Percentiles rank a stretch among this genome's conserved stretches.
phyloP scores from a whole-genome alignment of 2,329 filamentous ascomycete species.

The Xylogone sp. region DNA sequence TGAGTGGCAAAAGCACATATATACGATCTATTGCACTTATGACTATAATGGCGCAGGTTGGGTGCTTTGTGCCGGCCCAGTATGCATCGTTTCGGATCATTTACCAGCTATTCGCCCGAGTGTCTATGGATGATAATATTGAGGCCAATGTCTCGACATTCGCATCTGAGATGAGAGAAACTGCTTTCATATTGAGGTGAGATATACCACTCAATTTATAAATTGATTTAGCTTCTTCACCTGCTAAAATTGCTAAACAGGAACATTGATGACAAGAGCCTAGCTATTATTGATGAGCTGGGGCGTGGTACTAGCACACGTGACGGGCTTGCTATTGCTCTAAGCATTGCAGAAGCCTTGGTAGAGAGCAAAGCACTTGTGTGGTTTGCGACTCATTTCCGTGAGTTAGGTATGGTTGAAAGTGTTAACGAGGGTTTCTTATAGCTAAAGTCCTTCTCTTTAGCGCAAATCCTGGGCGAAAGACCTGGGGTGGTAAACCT shows the following conservation, averaged over 20 bases:
- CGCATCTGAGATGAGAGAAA: slow-evolving; percentile 91
- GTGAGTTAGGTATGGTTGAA: slow-evolving; percentile 56
- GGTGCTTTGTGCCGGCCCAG: slow-evolving; percentile 81
- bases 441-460: slow-evolving; percentile 2
- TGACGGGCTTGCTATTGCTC: slow-evolving; percentile 84
- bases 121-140: slow-evolving; percentile 83
- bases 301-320: slow-evolving; percentile 85
- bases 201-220: neutral
- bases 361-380: slow-evolving; percentile 74
- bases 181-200: slow-evolving; percentile 79
- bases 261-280: slow-evolving; percentile 72
- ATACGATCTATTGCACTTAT: slow-evolving; percentile 82
- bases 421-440: neutral
- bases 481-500: slow-evolving; percentile 77
- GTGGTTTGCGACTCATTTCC: slow-evolving; percentile 94
- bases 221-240: neutral
- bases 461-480: slow-evolving; percentile 68
- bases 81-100: slow-evolving; percentile 80
- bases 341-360: slow-evolving; percentile 85
- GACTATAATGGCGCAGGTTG: slow-evolving; percentile 90
- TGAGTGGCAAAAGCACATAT: slow-evolving; percentile 97
- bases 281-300: slow-evolving; percentile 87
- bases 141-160: slow-evolving; percentile 93
- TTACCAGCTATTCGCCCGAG: slow-evolving; percentile 79
- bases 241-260: slow-evolving; percentile 25